Evolutionary conservation across 768 basidiomycete genomes (phyloP), one percentile per base, ranked within the genome.

Genomic region (Auriculariales sp.): DNA sequence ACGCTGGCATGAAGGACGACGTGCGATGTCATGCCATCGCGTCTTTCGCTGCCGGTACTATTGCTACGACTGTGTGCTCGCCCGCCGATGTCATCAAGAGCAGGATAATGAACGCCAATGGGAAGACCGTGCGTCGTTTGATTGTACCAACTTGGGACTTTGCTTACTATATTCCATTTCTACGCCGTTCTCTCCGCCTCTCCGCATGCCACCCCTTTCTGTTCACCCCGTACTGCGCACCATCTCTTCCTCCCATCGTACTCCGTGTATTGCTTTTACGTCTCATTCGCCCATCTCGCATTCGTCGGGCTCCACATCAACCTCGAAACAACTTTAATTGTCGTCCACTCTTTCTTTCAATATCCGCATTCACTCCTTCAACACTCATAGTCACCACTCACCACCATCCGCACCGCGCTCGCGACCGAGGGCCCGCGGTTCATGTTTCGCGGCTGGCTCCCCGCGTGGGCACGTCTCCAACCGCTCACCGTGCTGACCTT

Each of bases 371-470:
- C 25, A 28, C 25, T 10, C 12, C 17, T 6, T 33, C n/a, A 29
- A 28, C 15, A 11, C 22, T 28, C 15, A 11, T 55, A 82, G 80
- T 86, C 83, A 1, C 84, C 87, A 0, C 54, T 90, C 25, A 71
- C 64, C 4, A 82, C 84, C 34, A 86, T 90, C 60, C 70, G 72
- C 17, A 56, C 70, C 10, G 83, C 85, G 17, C 67, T 91, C 53
- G 70, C 73, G 52, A 78, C 66, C 54, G 88, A 91, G 57, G 88
- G 88, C 12, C 62, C 84, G 3, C 83, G 82, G 77, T 91, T 90
- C 73, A 84, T 91, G 82, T 88, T 91, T 71, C 88, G 87, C 62
- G 88, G 88, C 54, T 91, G 88, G 88, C 64, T 90, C 7, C 88
- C 88, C 0, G 85, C 87, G 10, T 91, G 86, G 86, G 75, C 77